Percentiles rank a stretch among this genome's conserved stretches.
These are phyloP conservation scores for Garcia nutans DNA, from an alignment of 345 rosid species.

Conservation along the genomic window DNA sequence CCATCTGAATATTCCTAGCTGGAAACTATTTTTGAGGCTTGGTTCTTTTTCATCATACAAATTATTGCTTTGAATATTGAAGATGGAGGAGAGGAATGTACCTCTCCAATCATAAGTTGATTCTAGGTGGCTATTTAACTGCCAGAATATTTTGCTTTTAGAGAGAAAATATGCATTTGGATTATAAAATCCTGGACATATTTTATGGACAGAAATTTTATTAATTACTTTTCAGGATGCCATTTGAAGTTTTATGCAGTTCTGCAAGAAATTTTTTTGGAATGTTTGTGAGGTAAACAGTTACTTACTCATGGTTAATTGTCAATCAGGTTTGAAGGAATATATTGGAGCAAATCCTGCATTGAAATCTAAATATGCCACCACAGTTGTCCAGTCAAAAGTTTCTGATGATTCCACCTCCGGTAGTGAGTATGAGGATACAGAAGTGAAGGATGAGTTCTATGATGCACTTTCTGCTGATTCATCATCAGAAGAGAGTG, in stretches of 20 bases:
- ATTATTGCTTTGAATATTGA: background rate
- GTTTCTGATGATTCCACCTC: conserved; percentile 41
- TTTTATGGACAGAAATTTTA: background rate
- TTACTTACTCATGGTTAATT: conserved; percentile 16
- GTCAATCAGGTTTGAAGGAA: conserved; percentile 79
- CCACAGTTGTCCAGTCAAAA: conserved; percentile 57
- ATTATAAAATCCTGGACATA: background rate
- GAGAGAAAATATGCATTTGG: background rate
- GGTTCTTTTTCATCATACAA: background rate
- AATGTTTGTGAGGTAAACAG: conserved; percentile 9
- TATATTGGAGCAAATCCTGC: conserved; percentile 91
- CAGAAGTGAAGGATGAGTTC: conserved; percentile 70
- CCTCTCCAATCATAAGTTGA: background rate
- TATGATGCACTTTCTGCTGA: conserved; percentile 81
- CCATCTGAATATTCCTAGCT: background rate
- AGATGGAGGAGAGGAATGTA: background rate
- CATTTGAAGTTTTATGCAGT: background rate
- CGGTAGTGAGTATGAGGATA: conserved; percentile 57
- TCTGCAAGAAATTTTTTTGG: conserved; percentile 3
- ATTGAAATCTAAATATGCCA: conserved; percentile 51
- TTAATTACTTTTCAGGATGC: background rate
- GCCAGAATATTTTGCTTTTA: background rate
- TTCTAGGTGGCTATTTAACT: background rate
- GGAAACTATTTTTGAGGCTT: background rate
- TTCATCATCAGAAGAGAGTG: conserved; percentile 70